Base-by-base conservation (phyloP, 176 grass and related monocot genomes). In the Lolium multiflorum region DNA sequence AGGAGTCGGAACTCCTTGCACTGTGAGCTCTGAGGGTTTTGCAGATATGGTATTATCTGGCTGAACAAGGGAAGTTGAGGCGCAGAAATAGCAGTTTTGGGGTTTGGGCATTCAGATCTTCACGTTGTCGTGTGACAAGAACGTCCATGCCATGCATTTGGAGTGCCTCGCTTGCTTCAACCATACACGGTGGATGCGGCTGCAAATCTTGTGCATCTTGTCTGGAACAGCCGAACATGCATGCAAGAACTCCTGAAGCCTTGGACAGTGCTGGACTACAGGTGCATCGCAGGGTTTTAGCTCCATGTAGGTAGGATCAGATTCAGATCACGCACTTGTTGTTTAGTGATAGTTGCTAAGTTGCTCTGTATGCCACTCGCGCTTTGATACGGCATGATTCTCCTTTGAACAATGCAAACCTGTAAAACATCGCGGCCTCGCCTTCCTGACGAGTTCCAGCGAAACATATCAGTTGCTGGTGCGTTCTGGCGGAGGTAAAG, bases 1-100 rank as follows among this genome's bases (percentile, higher is more conserved):
- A 83, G 59, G 90, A 96, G 76, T 93, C 89, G 1, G 94, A 98
- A 74, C 92, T 98, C 81, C 86, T 98, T 4, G 51, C 90, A 31
- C 62, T 90, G 37, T 98, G 87, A 92, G 60, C 86, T 63, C 63
- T 50, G 49, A 43, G 17, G 49, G 52, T n/a, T n/a, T 49, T 84
- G 48, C 76, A 18, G 75, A 49, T 24, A 46, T 46, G 72, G 47
- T 79, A 58, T 21, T 59, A 83, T 79, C 22, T 55, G 46, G 68
- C 16, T 44, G 80, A 60, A 43, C 89, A 63, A 81, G 28, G 28
- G 16, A 84, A 85, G 68, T 61, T 11, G 7, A 44, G 28, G 80
- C 35, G 16, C 70, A 76, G 60, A n/a, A 16, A 4, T 54, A 51
- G 18, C 76, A 58, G 18, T 88, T 84, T 84, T 81, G 76, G 38